Conservation (phyloP, 106 monocot genomes). For the Chionographis japonica region DNA sequence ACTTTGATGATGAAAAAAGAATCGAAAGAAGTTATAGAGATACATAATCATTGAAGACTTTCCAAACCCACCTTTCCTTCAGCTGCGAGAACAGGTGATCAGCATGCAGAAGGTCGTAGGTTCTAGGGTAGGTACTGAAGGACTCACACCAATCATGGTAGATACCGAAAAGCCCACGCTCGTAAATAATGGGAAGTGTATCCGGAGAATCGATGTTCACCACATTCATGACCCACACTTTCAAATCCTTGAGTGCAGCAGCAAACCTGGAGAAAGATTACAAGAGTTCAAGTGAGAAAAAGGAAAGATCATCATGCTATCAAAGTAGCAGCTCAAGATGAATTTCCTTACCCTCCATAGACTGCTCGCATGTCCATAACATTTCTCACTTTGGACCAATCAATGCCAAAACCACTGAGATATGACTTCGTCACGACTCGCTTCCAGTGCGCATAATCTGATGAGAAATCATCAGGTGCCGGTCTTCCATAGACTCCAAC, state of each 20-base stretch:
- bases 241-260: slow-evolving; percentile 75
- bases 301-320: neutral
- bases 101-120: slow-evolving; percentile 68
- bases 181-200: slow-evolving; percentile 62
- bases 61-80: slow-evolving; percentile 54
- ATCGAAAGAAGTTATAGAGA: neutral
- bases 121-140: slow-evolving; percentile 66
- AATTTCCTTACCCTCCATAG: slow-evolving; percentile 77
- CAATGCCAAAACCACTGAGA: slow-evolving; percentile 56
- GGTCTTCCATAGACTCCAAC: slow-evolving; percentile 61
- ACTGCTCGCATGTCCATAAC: slow-evolving; percentile 98
- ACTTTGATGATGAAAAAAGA: neutral
- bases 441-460: slow-evolving; percentile 77
- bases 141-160: slow-evolving; percentile 84
- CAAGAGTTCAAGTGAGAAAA: neutral
- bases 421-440: slow-evolving; percentile 59
- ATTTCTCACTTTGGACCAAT: slow-evolving; percentile 85
- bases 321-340: neutral
- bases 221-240: slow-evolving; percentile 95
- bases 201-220: slow-evolving; percentile 76
- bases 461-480: slow-evolving; percentile 51
- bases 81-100: slow-evolving; percentile 63
- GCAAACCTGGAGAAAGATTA: slow-evolving; percentile 56
- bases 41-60: neutral
- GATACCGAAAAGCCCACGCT: slow-evolving; percentile 64